Base-by-base conservation (phyloP, 805 yeast genomes). In the Candida pseudoglaebosa region DNA sequence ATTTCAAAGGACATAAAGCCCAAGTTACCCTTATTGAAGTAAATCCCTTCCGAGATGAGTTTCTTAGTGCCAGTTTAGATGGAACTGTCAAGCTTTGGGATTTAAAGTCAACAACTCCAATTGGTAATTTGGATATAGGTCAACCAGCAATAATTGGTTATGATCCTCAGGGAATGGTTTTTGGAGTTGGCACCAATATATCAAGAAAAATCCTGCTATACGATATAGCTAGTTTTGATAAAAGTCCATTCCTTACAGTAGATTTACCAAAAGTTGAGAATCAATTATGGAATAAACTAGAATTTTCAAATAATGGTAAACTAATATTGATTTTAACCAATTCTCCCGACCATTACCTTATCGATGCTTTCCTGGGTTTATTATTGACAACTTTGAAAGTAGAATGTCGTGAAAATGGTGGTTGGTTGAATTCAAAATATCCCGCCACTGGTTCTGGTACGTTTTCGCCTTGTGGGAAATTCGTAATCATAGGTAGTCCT, bases 21-120 rank as follows among this genome's bases (percentile, higher is more conserved):
- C 74, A 79, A 44, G 96, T 93, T 3, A 75, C 77, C 4, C 73
- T 78, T 6, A 59, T 93, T 4, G 88, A 84, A 57, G 76, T 88
- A 50, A 77, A 80, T 34, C 96, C 95, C 0, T 66, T 76, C 4
- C 71, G 73, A 39, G 89, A 82, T 51, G 61, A 73, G 9, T 75
- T 85, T 53, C 50, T 85, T 7, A 78, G 85, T 31, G 71, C 90
- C 0, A 75, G 95, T 0, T 57, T 75, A 40, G 99, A 93, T 57
- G 75, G 82, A 38, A 79, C 95, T 0, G 84, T 89, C 1, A 77
- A 93, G 46, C 48, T 85, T 5, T 93, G 99, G 99, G 98, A 93
- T 61, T 57, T 84, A 18, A 67, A 91, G 47, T 69, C 83, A 0
- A 68, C 85, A 1, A 71, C 76, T 41, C 76, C 84, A 14, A 80